Percentiles rank a stretch among this genome's conserved stretches.
Conservation (phyloP, 352 stramenopile species). For the Globisporangium viniferum region DNA sequence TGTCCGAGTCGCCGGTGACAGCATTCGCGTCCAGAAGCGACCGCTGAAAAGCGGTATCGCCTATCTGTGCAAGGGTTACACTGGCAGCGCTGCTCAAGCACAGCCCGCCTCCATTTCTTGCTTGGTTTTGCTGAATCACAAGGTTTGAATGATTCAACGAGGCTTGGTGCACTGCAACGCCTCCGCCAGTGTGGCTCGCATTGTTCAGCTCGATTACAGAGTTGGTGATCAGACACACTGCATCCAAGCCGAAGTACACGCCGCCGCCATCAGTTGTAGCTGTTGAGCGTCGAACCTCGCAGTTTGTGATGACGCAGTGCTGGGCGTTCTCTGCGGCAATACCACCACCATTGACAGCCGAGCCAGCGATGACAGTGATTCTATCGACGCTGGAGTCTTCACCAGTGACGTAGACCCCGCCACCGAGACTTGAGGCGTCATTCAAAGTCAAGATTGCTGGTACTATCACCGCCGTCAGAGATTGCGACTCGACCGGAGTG, state of each 20-base stretch:
- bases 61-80: not conserved
- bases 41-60: not conserved
- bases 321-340: constrained; percentile 18
- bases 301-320: constrained; percentile 20
- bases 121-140: constrained; percentile 23
- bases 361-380: constrained; percentile 13
- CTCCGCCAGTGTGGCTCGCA: constrained; percentile 27
- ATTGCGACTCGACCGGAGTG: not conserved
- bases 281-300: constrained; percentile 18
- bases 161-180: constrained; percentile 25
- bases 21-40: constrained; percentile 28
- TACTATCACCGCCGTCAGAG: not conserved
- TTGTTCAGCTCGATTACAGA: constrained; percentile 20
- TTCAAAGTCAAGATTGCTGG: constrained; percentile 11
- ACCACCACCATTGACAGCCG: constrained; percentile 27
- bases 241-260: constrained; percentile 20
- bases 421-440: constrained; percentile 24
- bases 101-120: constrained; percentile 26
- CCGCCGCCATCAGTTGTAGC: constrained; percentile 28
- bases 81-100: constrained; percentile 17
- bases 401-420: constrained; percentile 31
- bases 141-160: constrained; percentile 34
- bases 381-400: constrained; percentile 17
- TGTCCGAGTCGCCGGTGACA: constrained; percentile 9
- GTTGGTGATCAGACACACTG: constrained; percentile 27